Percentiles rank a stretch among this genome's conserved stretches.
Conservation (phyloP, 352 stramenopile species). For the Phytophthora tentaculata region DNA sequence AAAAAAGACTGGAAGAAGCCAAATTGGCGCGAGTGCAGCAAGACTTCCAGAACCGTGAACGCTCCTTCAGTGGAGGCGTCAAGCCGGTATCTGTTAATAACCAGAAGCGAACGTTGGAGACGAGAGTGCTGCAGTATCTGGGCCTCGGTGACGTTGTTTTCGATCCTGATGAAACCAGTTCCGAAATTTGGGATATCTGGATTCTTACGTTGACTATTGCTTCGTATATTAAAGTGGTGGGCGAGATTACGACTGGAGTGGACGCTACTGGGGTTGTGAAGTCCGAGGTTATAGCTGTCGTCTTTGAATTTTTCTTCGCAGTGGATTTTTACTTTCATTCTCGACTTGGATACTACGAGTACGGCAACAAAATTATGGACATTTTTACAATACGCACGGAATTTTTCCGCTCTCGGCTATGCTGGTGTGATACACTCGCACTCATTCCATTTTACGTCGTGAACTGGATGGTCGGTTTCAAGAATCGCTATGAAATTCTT, state of each 20-base stretch:
- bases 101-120: conserved; percentile 36
- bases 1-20: conserved; percentile 53
- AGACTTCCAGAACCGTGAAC: conserved; percentile 23
- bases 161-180: conserved; percentile 43
- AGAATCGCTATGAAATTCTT: conserved; percentile 37
- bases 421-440: conserved; percentile 43
- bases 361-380: conserved; percentile 77
- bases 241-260: conserved; percentile 40
- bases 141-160: conserved; percentile 47
- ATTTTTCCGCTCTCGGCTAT: conserved; percentile 46
- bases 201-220: conserved; percentile 37
- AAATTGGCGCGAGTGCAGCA: conserved; percentile 51
- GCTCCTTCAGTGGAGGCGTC: background rate
- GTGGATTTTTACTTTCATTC: conserved; percentile 57
- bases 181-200: conserved; percentile 37
- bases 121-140: conserved; percentile 35
- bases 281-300: conserved; percentile 34
- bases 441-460: conserved; percentile 51
- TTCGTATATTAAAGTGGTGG: conserved; percentile 48
- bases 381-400: conserved; percentile 38
- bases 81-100: background rate
- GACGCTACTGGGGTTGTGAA: background rate
- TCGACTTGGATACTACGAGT: conserved; percentile 64
- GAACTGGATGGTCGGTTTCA: conserved; percentile 47
- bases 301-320: conserved; percentile 52